A percentile compares a stretch with the other conserved stretches of the same genome.
These are phyloP conservation scores for Scheffersomyces ergatensis DNA, from an alignment of 805 yeast genomes.

Conservation along the genomic window DNA sequence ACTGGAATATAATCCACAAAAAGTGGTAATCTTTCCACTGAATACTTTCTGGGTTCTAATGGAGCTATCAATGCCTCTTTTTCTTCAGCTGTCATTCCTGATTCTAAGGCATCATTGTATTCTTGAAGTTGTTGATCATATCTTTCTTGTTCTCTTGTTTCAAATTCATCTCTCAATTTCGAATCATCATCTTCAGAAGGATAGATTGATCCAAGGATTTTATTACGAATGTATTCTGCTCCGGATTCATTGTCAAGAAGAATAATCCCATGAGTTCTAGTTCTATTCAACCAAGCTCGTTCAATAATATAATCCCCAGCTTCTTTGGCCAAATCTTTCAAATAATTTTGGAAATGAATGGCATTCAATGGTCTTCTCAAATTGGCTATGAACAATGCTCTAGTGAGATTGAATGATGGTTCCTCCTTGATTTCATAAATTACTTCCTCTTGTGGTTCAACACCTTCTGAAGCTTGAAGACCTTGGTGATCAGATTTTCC, in stretches of 20 bases:
- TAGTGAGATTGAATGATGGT: conserved; percentile 34
- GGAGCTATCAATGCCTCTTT: conserved; percentile 11
- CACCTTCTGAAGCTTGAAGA: conserved; percentile 8
- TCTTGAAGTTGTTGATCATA: conserved; percentile 13
- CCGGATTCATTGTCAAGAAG: conserved; percentile 39
- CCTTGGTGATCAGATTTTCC: conserved; percentile 17
- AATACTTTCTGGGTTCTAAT: conserved; percentile 13
- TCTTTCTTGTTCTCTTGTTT: conserved; percentile 18
- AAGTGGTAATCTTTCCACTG: conserved; percentile 20
- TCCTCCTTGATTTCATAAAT: conserved; percentile 29
- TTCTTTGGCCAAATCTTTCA: conserved; percentile 26
- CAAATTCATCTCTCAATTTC: conserved; percentile 12
- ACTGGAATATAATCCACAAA: conserved; percentile 46
- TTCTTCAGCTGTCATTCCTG: conserved; percentile 5
- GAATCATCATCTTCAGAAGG: conserved; percentile 27
- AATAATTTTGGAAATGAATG: conserved; percentile 31
- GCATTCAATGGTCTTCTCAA: conserved; percentile 38
- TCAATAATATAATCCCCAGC: conserved; percentile 23
- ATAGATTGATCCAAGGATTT: conserved; percentile 32
- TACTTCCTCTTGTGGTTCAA: conserved; percentile 23
- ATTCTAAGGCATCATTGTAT: conserved; percentile 10
- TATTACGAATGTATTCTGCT: conserved; percentile 31
- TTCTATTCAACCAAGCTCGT: conserved; percentile 43
- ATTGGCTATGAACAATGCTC: conserved; percentile 46
- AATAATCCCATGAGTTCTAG: conserved; percentile 42